A percentile compares a stretch with the other conserved stretches of the same genome.
These are phyloP conservation scores for Epichloe coenophiala DNA, from an alignment of 2,329 filamentous ascomycete species.

Conservation along the genomic window DNA sequence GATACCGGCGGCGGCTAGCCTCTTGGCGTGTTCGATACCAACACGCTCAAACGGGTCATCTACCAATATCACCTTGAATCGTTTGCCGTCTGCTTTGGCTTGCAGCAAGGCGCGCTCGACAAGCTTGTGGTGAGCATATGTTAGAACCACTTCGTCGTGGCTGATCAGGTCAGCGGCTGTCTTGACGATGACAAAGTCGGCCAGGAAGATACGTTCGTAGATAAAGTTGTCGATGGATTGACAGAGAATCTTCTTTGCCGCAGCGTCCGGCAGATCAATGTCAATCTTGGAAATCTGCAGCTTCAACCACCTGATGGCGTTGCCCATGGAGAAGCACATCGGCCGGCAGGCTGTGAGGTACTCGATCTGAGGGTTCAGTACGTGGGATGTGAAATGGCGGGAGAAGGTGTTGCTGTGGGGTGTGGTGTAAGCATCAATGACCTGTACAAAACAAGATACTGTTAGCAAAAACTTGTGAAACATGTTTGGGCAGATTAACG, in stretches of 20 bases:
- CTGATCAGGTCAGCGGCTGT: conserved; percentile 64
- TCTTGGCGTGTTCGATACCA: conserved; percentile 50
- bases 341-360: conserved; percentile 90
- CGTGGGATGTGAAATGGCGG: conserved; percentile 80
- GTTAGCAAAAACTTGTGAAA: not conserved
- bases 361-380: conserved; percentile 88
- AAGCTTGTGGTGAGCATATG: conserved; percentile 74
- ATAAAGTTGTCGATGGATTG: conserved; percentile 82
- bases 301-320: conserved; percentile 90
- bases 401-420: conserved; percentile 73
- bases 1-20: conserved; percentile 53
- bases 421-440: conserved; percentile 86
- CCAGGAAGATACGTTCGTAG: conserved; percentile 75
- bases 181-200: conserved; percentile 72
- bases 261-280: conserved; percentile 66
- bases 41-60: conserved; percentile 50
- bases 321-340: conserved; percentile 93
- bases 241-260: conserved; percentile 67
- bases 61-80: conserved; percentile 73
- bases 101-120: conserved; percentile 70
- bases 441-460: conserved; percentile 30
- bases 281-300: conserved; percentile 83
- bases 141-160: conserved; percentile 70
- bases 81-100: conserved; percentile 55
- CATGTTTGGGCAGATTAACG: not conserved